Evolutionary conservation across 371 early-diverging fungal species (phyloP).

Genomic region (Mucor saturninus): DNA sequence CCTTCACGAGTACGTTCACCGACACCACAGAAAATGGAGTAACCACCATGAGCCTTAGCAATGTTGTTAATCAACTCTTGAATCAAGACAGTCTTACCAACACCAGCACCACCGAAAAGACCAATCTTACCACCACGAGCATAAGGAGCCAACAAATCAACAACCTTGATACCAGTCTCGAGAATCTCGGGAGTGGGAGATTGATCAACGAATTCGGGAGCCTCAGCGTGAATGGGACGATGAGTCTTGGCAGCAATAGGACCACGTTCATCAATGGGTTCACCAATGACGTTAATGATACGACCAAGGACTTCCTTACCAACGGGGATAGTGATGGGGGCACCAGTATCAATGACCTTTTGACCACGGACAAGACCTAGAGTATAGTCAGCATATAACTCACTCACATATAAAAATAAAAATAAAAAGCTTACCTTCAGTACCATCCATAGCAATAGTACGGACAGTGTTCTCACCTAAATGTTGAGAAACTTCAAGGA

Average conservation of each 20-base stretch:
- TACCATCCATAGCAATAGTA: conserved; percentile 98
- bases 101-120: conserved; percentile 98
- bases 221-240: conserved; percentile 87
- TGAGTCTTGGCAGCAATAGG: conserved; percentile 86
- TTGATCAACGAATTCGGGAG: conserved; percentile 93
- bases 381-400: too few species aligned
- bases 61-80: conserved; percentile 98
- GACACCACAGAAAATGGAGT: conserved; percentile 97
- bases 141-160: conserved; percentile 97
- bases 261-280: conserved; percentile 94
- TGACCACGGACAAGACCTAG: conserved; percentile 94
- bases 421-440: conserved; percentile 35
- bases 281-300: conserved; percentile 97
- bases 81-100: conserved; percentile 98
- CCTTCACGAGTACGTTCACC: conserved; percentile 98
- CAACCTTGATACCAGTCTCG: conserved; percentile 99
- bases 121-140: conserved; percentile 98
- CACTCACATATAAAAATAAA: too few species aligned
- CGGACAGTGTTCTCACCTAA: conserved; percentile 97
- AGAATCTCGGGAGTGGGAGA: conserved; percentile 94
- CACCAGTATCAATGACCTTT: conserved; percentile 89
- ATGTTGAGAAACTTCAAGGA: conserved; percentile 95
- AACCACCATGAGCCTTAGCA: conserved; percentile 98
- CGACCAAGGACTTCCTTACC: conserved; percentile 94
- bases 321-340: conserved; percentile 91